Conservation (phyloP, 139 green algal species). For the Chlamydomonas sphaeroides region DNA sequence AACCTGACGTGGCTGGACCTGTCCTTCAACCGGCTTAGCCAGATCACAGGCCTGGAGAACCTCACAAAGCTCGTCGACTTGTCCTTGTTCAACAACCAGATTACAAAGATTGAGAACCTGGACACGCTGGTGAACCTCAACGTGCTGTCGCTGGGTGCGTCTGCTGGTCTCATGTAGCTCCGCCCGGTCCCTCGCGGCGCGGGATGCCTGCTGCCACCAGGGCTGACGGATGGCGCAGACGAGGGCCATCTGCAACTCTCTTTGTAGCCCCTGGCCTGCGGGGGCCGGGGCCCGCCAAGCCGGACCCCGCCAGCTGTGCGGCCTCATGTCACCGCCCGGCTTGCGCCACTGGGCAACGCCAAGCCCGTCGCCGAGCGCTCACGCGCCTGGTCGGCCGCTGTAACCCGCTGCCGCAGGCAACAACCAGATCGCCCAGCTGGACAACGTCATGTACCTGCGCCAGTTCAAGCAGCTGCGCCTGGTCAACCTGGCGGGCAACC, state of each 20-base stretch:
- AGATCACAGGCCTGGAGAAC: constrained; percentile 80
- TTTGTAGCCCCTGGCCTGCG: no score
- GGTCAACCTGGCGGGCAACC: constrained; percentile 86
- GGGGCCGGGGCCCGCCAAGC: no score
- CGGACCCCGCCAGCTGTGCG: no score
- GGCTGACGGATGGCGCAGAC: no score
- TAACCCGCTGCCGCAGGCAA: constrained; percentile 75
- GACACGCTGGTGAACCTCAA: constrained; percentile 72
- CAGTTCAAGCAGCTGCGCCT: constrained; percentile 79
- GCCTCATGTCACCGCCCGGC: no score
- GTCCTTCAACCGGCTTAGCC: constrained; percentile 88
- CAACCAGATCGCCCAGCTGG: constrained; percentile 75
- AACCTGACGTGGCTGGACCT: constrained; percentile 85
- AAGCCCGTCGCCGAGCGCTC: no score
- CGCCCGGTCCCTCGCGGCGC: no score
- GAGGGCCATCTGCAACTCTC: no score
- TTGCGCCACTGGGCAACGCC: no score
- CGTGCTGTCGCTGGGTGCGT: constrained; percentile 78
- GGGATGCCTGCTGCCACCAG: no score
- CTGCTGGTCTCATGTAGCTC: no score
- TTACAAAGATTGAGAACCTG: constrained; percentile 74
- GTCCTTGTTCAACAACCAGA: constrained; percentile 88
- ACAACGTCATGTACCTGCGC: constrained; percentile 81
- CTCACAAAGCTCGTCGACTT: constrained; percentile 81
- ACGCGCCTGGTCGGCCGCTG: no score